Base-by-base conservation (phyloP, 2,329 filamentous ascomycete genomes). In the Nannizzia gypsea region DNA sequence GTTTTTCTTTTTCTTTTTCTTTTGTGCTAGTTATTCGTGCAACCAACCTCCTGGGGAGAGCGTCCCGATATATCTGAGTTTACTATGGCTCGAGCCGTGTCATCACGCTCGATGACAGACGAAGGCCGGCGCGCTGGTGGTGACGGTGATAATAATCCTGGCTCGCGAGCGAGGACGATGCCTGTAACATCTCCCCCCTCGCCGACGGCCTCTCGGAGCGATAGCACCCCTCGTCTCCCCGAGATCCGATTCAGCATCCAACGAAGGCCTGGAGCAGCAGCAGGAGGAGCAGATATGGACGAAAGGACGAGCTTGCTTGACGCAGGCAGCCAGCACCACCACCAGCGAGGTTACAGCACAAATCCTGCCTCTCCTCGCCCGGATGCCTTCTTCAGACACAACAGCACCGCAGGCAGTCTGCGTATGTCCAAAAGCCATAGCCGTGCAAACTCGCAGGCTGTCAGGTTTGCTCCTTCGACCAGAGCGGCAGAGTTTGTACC, bases 401-500 rank as follows among this genome's bases (percentile, higher is more conserved):
- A 69, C 31, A 67, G 72, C 48, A 63, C 68, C 3, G 66, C 69
- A 1, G 71, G 71, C 1, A 75, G 71, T 50, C 57, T 74, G 22
- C 73, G 73, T 36, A 72, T 71, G 20, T 70, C 74, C 20, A 71
- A 71, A 26, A 73, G 78, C 59, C 76, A 78, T 61, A 81, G 78
- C 63, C 75, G 80, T 46, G 70, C 74, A 5, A 76, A 76, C 60
- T 82, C 80, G 0, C 75, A 77, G 60, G 72, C 70, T 17, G 76
- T 80, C 44, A 81, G 87, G 17, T 0, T 75, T 85, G 20, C 88
- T 82, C n/a, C 81, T 85, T 36, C 31, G 9, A 64, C 76, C 88
- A 77, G 81, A 36, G 81, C 81, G 15, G 4, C 85, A 84, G 1
- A 84, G 83, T 60, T 85, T 82, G 6, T 78, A 90, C 60, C 88